Base-by-base conservation (phyloP, 768 basidiomycete genomes). In the Russula brevipes region DNA sequence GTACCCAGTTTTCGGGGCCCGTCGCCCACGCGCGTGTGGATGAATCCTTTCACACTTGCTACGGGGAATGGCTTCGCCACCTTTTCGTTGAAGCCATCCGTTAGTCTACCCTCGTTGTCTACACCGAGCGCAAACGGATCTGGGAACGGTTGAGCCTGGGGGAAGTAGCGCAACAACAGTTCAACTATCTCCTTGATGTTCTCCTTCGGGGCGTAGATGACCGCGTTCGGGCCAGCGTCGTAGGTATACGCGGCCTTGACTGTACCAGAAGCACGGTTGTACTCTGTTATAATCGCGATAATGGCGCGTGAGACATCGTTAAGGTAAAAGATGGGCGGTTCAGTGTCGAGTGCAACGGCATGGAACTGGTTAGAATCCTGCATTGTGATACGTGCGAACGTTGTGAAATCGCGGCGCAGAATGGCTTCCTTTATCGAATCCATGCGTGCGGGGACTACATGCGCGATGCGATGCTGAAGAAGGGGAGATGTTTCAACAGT, bases 291-390 rank as follows among this genome's bases (percentile, higher is more conserved):
- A 71, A 98, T 76, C 6, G 87, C 80, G 72, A 99, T 92, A 76
- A 99, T 92, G n/a, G 91, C 75, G n/a, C 90, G 82, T 60, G 87
- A 89, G 69, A 96, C 92, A 76, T 99, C 97, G 79, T 98, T 98
- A 85, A 99, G 87, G 80, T 99, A 99, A 75, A 99, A 98, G 76
- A 98, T 98, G 47, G 97, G 97, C 1, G 97, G 97, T 47, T 89
- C 85, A 0, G 97, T 98, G 76, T 99, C 97, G 67, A 98, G 87
- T 54, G 90, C 91, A 68, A 98, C 93, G 33, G 97, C 94, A 72
- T 99, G 97, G 85, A 99, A 99, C 78, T 93, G 89, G 78, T 99
- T 99, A 56, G 94, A 96, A 74, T 99, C 97, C 54, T 83, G 85
- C 94, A 98, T 99, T 24, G 97, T 99, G 73, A 98, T 84, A 64